Evolutionary conservation across 345 rosid genomes (phyloP).

Genomic region (Trapa incisa): DNA sequence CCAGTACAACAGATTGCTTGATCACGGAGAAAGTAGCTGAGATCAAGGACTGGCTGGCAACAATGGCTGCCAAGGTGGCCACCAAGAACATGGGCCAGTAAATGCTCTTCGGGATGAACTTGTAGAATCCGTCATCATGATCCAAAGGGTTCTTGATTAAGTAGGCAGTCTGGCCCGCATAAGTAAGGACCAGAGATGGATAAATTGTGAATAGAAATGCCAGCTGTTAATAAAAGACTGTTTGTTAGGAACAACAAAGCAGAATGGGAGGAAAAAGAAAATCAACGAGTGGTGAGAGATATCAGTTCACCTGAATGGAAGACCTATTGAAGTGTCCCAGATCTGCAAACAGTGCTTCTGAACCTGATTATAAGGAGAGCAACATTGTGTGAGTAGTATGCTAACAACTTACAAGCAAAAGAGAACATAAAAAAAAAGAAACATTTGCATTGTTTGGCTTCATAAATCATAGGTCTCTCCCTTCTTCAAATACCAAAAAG

Average conservation of each 20-base stretch:
- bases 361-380: conserved; percentile 30
- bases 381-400: not conserved
- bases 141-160: conserved; percentile 52
- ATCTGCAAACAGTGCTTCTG: conserved; percentile 84
- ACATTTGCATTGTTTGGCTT: not conserved
- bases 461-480: not conserved
- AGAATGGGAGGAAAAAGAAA: conserved; percentile 1
- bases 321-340: conserved; percentile 66
- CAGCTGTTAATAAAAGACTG: conserved; percentile 26
- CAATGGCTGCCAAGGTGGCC: conserved; percentile 62
- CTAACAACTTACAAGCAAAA: not conserved
- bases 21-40: conserved; percentile 83
- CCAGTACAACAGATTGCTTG: conserved; percentile 82
- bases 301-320: conserved; percentile 41
- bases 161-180: conserved; percentile 85
- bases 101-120: conserved; percentile 49
- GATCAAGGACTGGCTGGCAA: conserved; percentile 83
- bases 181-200: conserved; percentile 75
- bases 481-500: not conserved
- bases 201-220: conserved; percentile 64
- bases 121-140: conserved; percentile 66
- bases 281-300: no score
- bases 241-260: conserved; percentile 6
- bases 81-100: conserved; percentile 82
- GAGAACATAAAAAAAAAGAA: not conserved